Evolutionary conservation across 768 basidiomycete genomes (phyloP).

Genomic region (Leccinum obscurum): DNA sequence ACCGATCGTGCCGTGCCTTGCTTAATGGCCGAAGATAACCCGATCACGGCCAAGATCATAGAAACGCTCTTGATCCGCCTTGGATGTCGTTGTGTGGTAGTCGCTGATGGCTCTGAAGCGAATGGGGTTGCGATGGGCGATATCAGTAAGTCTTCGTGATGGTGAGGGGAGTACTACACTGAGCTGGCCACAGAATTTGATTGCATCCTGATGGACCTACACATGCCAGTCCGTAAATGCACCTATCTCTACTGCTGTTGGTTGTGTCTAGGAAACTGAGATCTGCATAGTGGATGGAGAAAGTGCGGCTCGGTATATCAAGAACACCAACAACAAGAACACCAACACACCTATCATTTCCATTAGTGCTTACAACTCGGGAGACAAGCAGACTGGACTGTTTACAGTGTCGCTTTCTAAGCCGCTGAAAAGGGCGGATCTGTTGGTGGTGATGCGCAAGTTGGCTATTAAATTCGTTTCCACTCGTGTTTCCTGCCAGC

Average conservation of each 20-base stretch:
- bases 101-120: conserved; percentile 96
- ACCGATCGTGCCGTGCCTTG: conserved; percentile 89
- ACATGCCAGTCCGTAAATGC: too few species aligned
- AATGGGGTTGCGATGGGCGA: conserved; percentile 97
- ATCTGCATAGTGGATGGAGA: conserved; percentile 79
- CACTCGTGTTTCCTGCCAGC: conserved; percentile 27
- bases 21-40: conserved; percentile 95
- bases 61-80: conserved; percentile 92
- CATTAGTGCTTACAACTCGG: conserved; percentile 82
- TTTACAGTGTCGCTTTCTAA: conserved; percentile 85
- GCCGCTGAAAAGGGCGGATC: conserved; percentile 85
- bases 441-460: conserved; percentile 78
- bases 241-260: not conserved
- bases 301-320: conserved; percentile 95
- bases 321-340: conserved; percentile 95
- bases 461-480: conserved; percentile 61
- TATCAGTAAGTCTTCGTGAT: conserved; percentile 68
- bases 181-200: too few species aligned
- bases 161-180: not conserved
- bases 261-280: conserved; percentile 11
- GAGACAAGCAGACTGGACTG: conserved; percentile 65
- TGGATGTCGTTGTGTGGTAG: conserved; percentile 94
- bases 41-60: conserved; percentile 96
- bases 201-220: too few species aligned
- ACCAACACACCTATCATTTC: conserved; percentile 90